phyloP scores from a whole-genome alignment of 2,329 filamentous ascomycete species.

The Fusarium sp. region DNA sequence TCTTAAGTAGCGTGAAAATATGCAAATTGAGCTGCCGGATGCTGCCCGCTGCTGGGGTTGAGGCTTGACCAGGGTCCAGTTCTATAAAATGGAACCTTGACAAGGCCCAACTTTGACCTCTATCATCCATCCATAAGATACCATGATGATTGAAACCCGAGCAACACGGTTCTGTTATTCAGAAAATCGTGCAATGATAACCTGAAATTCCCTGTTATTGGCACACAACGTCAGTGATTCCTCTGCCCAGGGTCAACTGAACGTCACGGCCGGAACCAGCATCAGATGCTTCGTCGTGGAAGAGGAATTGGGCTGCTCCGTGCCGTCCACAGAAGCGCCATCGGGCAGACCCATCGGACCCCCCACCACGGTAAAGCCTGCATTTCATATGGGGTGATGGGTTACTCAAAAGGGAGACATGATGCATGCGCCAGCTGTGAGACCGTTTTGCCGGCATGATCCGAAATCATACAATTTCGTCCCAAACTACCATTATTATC shows the following conservation, averaged over 20 bases:
- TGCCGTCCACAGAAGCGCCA: slow-evolving; percentile 22
- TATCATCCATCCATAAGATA: background rate
- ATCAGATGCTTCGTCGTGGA: slow-evolving; percentile 29
- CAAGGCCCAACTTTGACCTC: slow-evolving; percentile 10
- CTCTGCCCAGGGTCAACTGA: background rate
- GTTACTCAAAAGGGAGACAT: slow-evolving; percentile 15
- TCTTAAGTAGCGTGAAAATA: slow-evolving; percentile 15
- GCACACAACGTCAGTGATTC: background rate
- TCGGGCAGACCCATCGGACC: slow-evolving; percentile 29
- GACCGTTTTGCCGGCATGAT: slow-evolving; percentile 35
- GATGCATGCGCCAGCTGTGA: slow-evolving; percentile 26
- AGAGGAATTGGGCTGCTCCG: slow-evolving; percentile 29
- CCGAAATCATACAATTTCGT: slow-evolving; percentile 37
- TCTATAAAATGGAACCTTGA: slow-evolving; percentile 24
- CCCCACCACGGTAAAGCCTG: slow-evolving; percentile 31
- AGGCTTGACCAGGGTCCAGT: slow-evolving; percentile 18
- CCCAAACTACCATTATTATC: background rate
- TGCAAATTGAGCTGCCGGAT: slow-evolving; percentile 12
- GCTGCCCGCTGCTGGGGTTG: slow-evolving; percentile 16
- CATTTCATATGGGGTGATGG: slow-evolving; percentile 41
- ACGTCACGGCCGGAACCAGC: background rate
- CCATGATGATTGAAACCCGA: background rate
- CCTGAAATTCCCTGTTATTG: background rate
- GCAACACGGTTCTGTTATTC: too few relatives aligned
- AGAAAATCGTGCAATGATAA: background rate